These are phyloP conservation scores for Pouteria glomerata DNA, from an alignment of 148 eudicot species.

Conservation along the genomic window DNA sequence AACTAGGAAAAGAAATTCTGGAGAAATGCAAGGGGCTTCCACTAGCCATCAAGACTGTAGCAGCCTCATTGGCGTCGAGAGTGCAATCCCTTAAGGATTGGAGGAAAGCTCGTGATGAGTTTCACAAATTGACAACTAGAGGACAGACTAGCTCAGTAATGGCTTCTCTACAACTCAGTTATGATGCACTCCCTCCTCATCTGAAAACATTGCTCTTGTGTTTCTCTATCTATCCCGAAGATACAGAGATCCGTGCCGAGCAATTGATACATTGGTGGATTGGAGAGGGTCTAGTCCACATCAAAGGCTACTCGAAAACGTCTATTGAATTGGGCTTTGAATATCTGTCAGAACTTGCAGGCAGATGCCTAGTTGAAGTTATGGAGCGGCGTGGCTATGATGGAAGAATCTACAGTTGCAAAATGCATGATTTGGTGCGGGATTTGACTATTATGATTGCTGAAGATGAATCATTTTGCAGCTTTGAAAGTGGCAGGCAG, in stretches of 20 bases:
- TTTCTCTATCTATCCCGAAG: not conserved
- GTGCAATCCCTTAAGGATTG: not conserved
- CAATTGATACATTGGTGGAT: not conserved
- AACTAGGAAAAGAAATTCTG: not conserved
- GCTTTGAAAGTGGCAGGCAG: not conserved
- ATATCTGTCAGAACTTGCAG: not conserved
- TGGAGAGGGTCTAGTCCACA: not conserved
- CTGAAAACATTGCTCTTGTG: not conserved
- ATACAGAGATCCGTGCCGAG: not conserved
- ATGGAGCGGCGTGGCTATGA: not conserved
- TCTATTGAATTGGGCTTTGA: not conserved
- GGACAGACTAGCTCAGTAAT: not conserved
- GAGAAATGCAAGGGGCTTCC: not conserved
- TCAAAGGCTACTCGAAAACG: not conserved
- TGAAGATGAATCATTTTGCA: not conserved
- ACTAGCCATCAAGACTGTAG: not conserved
- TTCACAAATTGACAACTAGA: not conserved
- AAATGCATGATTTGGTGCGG: not conserved
- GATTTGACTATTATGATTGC: not conserved
- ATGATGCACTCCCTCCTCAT: slow-evolving; percentile 1
- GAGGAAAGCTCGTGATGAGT: not conserved
- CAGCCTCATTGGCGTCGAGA: not conserved
- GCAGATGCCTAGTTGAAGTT: slow-evolving; percentile 3
- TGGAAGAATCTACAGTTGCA: not conserved
- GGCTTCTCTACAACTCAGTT: slow-evolving; percentile 1